These are phyloP conservation scores for Annulohypoxylon moriforme DNA, from an alignment of 495 filamentous ascomycete species.

Conservation along the genomic window DNA sequence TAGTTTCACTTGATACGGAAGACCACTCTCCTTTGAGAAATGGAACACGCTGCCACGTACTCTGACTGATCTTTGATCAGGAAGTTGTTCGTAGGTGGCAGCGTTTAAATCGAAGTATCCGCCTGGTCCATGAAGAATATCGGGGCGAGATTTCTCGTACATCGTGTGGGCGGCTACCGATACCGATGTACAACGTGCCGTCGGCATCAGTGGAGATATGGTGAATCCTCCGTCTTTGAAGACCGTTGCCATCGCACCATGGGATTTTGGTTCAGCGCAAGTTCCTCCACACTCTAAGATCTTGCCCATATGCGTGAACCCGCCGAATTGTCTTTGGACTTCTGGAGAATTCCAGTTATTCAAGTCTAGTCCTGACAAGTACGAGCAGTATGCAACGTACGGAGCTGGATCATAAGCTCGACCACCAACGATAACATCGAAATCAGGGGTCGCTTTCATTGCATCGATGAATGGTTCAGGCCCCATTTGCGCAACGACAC, in stretches of 20 bases:
- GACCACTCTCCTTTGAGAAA: constrained; percentile 23
- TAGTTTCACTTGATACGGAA: constrained; percentile 59
- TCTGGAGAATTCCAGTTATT: constrained; percentile 25
- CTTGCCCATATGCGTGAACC: constrained; percentile 64
- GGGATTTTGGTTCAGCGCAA: constrained; percentile 61
- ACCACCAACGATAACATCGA: constrained; percentile 60
- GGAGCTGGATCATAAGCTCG: constrained; percentile 63
- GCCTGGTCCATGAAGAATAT: constrained; percentile 59
- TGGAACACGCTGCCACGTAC: constrained; percentile 54
- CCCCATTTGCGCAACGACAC: constrained; percentile 54
- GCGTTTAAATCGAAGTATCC: constrained; percentile 55
- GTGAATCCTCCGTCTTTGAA: constrained; percentile 57
- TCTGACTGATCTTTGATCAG: constrained; percentile 53
- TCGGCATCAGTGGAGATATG: constrained; percentile 50
- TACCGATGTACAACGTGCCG: constrained; percentile 54
- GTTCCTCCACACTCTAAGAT: constrained; percentile 63
- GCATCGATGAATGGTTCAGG: constrained; percentile 54
- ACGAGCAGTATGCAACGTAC: constrained; percentile 58
- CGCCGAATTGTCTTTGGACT: constrained; percentile 44
- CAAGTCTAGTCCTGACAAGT: constrained; percentile 26
- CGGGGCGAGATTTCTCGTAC: constrained; percentile 63
- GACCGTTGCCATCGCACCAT: constrained; percentile 51
- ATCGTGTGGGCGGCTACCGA: constrained; percentile 63
- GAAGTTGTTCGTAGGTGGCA: constrained; percentile 54
- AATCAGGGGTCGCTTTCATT: constrained; percentile 54